Evolutionary conservation across 495 filamentous ascomycete species (phyloP).

Genomic region (Neurospora hispaniola): DNA sequence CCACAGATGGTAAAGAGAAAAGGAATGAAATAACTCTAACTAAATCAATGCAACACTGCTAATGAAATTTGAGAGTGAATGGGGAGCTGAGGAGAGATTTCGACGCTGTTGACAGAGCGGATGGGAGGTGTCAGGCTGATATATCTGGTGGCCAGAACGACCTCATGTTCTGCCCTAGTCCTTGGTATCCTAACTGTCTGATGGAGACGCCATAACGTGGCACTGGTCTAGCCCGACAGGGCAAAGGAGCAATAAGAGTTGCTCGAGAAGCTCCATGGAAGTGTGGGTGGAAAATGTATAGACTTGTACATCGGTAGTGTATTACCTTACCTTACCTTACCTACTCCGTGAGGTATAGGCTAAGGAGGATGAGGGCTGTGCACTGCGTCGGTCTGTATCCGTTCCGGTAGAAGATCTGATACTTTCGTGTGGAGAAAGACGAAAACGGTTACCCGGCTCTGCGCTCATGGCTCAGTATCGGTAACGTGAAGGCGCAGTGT

Average conservation of each 20-base stretch:
- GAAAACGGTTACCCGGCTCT: not conserved
- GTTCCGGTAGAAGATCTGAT: not conserved
- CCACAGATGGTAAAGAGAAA: not conserved
- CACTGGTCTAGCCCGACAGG: not conserved
- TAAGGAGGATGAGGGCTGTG: not conserved
- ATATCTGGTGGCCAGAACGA: not conserved
- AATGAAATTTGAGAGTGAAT: not conserved
- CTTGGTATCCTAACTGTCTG: not conserved
- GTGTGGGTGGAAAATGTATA: not conserved
- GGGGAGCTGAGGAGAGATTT: not conserved
- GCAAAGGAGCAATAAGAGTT: not conserved
- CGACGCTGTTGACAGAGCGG: not conserved
- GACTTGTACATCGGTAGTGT: not conserved
- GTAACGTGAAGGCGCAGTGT: not conserved
- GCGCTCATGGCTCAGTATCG: slow-evolving; percentile 5
- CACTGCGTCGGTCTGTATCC: not conserved
- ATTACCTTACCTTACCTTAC: not conserved
- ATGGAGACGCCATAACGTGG: not conserved
- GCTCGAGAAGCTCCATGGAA: not conserved
- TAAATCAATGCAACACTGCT: not conserved
- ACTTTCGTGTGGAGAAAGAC: slow-evolving; percentile 4
- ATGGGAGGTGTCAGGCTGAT: slow-evolving; percentile 2
- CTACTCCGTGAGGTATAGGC: not conserved
- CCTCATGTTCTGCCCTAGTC: not conserved
- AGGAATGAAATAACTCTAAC: not conserved